A percentile compares a stretch with the other conserved stretches of the same genome.
Conservation (phyloP, 1,284 basidiomycete species). For the Fomitopsis palustris region DNA sequence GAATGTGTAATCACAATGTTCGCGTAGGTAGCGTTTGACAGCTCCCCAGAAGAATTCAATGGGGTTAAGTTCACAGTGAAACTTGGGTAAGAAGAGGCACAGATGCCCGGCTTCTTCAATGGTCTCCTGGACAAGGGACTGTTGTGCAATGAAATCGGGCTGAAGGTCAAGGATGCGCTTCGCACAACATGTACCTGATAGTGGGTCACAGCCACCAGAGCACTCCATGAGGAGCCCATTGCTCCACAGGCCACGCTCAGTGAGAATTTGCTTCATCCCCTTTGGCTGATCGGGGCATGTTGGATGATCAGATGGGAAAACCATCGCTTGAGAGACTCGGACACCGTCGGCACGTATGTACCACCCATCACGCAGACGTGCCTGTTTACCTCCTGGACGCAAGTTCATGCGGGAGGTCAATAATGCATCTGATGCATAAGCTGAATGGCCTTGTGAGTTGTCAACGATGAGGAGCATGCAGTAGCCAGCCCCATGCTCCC, state of each 20-base stretch:
- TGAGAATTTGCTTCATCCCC: conserved; percentile 32
- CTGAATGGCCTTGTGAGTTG: conserved; percentile 30
- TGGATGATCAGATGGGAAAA: conserved; percentile 28
- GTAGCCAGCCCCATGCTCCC: conserved; percentile 28
- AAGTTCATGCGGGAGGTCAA: background rate
- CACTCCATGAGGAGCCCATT: conserved; percentile 23
- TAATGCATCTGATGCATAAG: background rate
- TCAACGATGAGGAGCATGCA: conserved; percentile 36
- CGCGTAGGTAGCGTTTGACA: conserved; percentile 13
- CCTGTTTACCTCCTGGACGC: conserved; percentile 21
- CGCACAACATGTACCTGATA: conserved; percentile 9
- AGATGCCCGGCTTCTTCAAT: conserved; percentile 14
- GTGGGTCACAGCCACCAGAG: conserved; percentile 13
- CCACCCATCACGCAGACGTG: conserved; percentile 30
- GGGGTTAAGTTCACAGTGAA: conserved; percentile 2
- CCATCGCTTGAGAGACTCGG: conserved; percentile 30
- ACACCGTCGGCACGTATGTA: conserved; percentile 21
- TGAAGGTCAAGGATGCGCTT: conserved; percentile 6
- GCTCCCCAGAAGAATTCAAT: conserved; percentile 5
- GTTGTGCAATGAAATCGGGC: conserved; percentile 2
- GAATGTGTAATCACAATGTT: conserved; percentile 24
- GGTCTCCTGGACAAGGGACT: conserved; percentile 27
- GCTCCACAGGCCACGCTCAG: conserved; percentile 27
- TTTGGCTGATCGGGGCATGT: conserved; percentile 28
- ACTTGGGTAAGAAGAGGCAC: conserved; percentile 8